phyloP scores from a whole-genome alignment of 176 grass and related monocot species.

The Rhynchospora pubera region DNA sequence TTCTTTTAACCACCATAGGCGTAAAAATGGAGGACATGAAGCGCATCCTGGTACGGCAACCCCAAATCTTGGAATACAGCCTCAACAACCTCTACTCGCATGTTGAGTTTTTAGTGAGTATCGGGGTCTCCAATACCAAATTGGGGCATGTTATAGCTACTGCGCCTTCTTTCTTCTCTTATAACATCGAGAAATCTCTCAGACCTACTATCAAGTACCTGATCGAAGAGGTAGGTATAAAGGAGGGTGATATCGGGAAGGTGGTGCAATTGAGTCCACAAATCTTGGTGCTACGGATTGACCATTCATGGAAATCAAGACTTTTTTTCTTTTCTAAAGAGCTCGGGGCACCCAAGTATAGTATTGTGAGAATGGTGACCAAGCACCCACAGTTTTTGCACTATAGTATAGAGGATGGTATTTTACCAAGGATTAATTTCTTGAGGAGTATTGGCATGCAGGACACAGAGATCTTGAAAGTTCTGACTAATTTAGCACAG shows the following conservation, averaged over 20 bases:
- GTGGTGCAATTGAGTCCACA: slow-evolving; percentile 94
- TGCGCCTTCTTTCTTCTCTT: slow-evolving; percentile 84
- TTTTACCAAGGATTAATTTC: slow-evolving; percentile 86
- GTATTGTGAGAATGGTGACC: slow-evolving; percentile 86
- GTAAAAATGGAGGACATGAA: slow-evolving; percentile 87
- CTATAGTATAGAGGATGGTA: slow-evolving; percentile 96
- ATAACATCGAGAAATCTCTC: slow-evolving; percentile 80
- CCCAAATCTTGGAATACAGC: slow-evolving; percentile 88
- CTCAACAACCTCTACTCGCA: slow-evolving; percentile 81
- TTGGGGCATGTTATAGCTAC: slow-evolving; percentile 71
- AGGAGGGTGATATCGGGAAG: slow-evolving; percentile 75
- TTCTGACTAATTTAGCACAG: slow-evolving; percentile 91
- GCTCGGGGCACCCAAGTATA: slow-evolving; percentile 77
- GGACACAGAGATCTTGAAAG: slow-evolving; percentile 75
- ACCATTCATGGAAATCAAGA: slow-evolving; percentile 74
- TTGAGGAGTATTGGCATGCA: slow-evolving; percentile 85
- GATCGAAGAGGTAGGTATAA: slow-evolving; percentile 82
- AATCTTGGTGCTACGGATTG: slow-evolving; percentile 82
- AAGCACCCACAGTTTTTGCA: slow-evolving; percentile 95
- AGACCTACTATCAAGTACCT: slow-evolving; percentile 78
- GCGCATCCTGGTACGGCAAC: slow-evolving; percentile 79
- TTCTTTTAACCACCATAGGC: slow-evolving; percentile 59
- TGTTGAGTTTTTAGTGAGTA: slow-evolving; percentile 67
- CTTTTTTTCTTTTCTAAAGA: slow-evolving; percentile 80
- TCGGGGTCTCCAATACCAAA: slow-evolving; percentile 48